Percentiles rank a stretch among this genome's conserved stretches.
These are phyloP conservation scores for Penstemon barbatus DNA, from an alignment of 257 asterid genomes.

Conservation along the genomic window DNA sequence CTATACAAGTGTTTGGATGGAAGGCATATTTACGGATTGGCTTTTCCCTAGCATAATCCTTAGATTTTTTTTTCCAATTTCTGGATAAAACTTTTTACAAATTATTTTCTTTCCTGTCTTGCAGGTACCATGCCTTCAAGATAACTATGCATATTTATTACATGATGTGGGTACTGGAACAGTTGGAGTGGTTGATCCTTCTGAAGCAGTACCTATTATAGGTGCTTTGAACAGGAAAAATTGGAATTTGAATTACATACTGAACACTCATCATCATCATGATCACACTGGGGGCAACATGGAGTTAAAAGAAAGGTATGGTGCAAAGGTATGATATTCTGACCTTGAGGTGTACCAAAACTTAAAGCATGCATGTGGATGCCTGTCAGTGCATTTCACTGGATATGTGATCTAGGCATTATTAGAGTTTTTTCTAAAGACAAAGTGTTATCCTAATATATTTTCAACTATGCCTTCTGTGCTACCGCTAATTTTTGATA, in stretches of 20 bases:
- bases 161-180: slow-evolving; percentile 92
- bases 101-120: slow-evolving; percentile 23
- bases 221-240: slow-evolving; percentile 70
- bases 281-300: slow-evolving; percentile 97
- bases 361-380: slow-evolving; percentile 11
- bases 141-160: slow-evolving; percentile 88
- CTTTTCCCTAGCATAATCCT: not conserved
- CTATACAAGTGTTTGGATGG: not conserved
- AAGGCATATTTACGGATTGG: not conserved
- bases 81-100: not conserved
- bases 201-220: slow-evolving; percentile 83
- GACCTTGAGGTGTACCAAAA: slow-evolving; percentile 26
- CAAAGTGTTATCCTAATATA: not conserved
- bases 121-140: slow-evolving; percentile 89
- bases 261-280: slow-evolving; percentile 92
- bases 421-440: not conserved
- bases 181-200: slow-evolving; percentile 98
- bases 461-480: not conserved
- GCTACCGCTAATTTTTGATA: not conserved
- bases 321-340: slow-evolving; percentile 81
- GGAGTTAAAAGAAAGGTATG: slow-evolving; percentile 89
- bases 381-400: not conserved
- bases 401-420: slow-evolving; percentile 9
- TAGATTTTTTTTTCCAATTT: not conserved
- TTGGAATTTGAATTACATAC: slow-evolving; percentile 81